Percentiles rank a stretch among this genome's conserved stretches.
Conservation (phyloP, 2,329 filamentous ascomycete genomes). For the Xylariomycetidae sp. region DNA sequence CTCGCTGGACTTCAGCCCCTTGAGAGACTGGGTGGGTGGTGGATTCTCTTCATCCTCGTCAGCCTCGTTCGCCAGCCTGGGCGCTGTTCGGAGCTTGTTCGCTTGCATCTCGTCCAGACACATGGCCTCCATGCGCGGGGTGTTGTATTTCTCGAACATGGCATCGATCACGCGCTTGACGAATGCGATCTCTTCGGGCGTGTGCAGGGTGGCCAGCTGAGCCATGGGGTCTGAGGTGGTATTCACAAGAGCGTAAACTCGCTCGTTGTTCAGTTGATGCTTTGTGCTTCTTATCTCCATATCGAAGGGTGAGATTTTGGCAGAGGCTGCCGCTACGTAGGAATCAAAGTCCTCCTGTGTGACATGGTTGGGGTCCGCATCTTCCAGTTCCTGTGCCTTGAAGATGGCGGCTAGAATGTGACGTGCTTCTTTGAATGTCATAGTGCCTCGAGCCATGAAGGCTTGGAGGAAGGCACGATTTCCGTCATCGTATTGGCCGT, state of each 20-base stretch:
- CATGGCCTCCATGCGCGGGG: slow-evolving; percentile 73
- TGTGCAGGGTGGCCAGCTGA: slow-evolving; percentile 78
- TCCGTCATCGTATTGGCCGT: slow-evolving; percentile 47
- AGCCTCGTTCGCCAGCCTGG: slow-evolving; percentile 26
- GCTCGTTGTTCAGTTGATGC: slow-evolving; percentile 62
- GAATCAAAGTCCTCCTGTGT: slow-evolving; percentile 62
- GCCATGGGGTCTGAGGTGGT: slow-evolving; percentile 79
- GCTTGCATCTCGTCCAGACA: slow-evolving; percentile 78
- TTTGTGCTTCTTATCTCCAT: slow-evolving; percentile 75
- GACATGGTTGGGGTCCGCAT: slow-evolving; percentile 54
- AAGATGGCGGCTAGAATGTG: slow-evolving; percentile 73
- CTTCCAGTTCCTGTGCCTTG: slow-evolving; percentile 42
- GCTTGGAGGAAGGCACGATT: slow-evolving; percentile 91
- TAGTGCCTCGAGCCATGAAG: slow-evolving; percentile 70
- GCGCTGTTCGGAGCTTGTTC: slow-evolving; percentile 59
- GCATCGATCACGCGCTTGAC: slow-evolving; percentile 82
- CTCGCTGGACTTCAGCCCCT: slow-evolving; percentile 68
- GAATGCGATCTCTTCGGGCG: slow-evolving; percentile 81
- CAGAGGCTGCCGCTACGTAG: slow-evolving; percentile 67
- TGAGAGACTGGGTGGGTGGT: slow-evolving; percentile 30
- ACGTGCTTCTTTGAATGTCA: slow-evolving; percentile 71
- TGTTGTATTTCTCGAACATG: slow-evolving; percentile 91
- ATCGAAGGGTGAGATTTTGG: slow-evolving; percentile 73
- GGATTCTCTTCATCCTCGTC: slow-evolving; percentile 26
- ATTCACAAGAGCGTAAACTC: slow-evolving; percentile 84